Evolutionary conservation across 441 rosid species (phyloP).

Genomic region (Populus tomentosa): DNA sequence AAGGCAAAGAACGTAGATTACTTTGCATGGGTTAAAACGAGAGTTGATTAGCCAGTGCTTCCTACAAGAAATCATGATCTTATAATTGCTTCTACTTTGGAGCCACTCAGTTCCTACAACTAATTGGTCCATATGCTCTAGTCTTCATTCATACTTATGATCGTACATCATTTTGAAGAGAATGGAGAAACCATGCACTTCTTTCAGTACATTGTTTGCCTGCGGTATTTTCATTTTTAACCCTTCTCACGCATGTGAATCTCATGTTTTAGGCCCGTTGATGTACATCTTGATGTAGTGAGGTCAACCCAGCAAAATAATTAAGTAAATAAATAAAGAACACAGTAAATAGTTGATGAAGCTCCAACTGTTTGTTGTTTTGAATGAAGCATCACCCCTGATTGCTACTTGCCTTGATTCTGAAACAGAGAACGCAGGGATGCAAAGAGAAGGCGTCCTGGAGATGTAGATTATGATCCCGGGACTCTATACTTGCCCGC

Average conservation of each 20-base stretch:
- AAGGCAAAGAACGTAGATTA: slow-evolving; percentile 41
- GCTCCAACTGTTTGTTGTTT: too few relatives aligned
- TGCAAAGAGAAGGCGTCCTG: too few relatives aligned
- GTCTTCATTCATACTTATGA: neutral
- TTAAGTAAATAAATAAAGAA: neutral
- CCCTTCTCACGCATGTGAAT: neutral
- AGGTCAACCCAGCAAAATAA: neutral
- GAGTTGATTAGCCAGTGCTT: slow-evolving; percentile 36
- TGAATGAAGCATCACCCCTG: too few relatives aligned
- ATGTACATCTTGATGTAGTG: neutral
- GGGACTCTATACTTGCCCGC: too few relatives aligned
- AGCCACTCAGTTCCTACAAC: slow-evolving; percentile 9
- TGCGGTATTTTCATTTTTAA: too few relatives aligned
- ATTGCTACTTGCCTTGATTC: too few relatives aligned
- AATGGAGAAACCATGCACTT: neutral
- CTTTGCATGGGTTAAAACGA: slow-evolving; percentile 52
- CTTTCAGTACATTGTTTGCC: neutral
- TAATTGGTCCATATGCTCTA: neutral
- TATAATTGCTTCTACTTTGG: slow-evolving; percentile 48
- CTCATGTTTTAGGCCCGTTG: neutral
- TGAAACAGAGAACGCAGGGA: too few relatives aligned
- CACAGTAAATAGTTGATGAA: neutral
- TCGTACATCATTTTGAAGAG: neutral
- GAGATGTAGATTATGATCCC: too few relatives aligned
- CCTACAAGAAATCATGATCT: slow-evolving; percentile 75